Evolutionary conservation across 2,329 filamentous ascomycete genomes (phyloP).

Genomic region (Colletotrichum salicis): DNA sequence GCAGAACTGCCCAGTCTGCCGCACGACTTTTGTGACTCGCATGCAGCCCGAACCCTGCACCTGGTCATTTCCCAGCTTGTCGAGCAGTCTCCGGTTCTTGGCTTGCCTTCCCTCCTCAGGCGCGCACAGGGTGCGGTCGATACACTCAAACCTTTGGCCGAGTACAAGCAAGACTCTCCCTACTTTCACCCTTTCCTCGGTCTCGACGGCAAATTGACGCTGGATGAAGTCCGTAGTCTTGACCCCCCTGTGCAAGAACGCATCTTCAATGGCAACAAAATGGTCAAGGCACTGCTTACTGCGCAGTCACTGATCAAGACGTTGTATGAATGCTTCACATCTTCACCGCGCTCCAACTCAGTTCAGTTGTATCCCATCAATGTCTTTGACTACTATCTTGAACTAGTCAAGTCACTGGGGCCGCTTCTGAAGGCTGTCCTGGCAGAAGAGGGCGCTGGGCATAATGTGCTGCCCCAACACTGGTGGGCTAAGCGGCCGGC

Average conservation of each 20-base stretch:
- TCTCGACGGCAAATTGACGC: slow-evolving; percentile 48
- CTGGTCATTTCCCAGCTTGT: slow-evolving; percentile 81
- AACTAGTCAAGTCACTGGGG: slow-evolving; percentile 79
- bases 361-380: slow-evolving; percentile 81
- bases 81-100: slow-evolving; percentile 82
- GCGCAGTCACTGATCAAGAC: slow-evolving; percentile 81
- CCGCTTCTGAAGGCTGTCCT: slow-evolving; percentile 82
- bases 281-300: slow-evolving; percentile 81
- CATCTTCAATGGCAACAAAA: slow-evolving; percentile 74
- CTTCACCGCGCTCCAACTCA: slow-evolving; percentile 70
- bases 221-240: slow-evolving; percentile 47
- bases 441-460: slow-evolving; percentile 84
- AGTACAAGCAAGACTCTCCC: slow-evolving; percentile 60
- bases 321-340: slow-evolving; percentile 79
- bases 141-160: slow-evolving; percentile 73
- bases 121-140: slow-evolving; percentile 78
- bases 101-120: slow-evolving; percentile 82
- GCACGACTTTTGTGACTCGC: slow-evolving; percentile 74
- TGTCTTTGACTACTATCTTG: slow-evolving; percentile 83
- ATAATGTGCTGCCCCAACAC: slow-evolving; percentile 76
- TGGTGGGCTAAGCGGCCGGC: slow-evolving; percentile 56
- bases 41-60: slow-evolving; percentile 76
- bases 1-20: slow-evolving; percentile 84
- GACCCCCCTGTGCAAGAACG: slow-evolving; percentile 52
- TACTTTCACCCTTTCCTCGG: slow-evolving; percentile 78